Evolutionary conservation across 139 green algal species (phyloP), one percentile per base, ranked within the genome.

Genomic region (Diplosphaera chodatii): DNA sequence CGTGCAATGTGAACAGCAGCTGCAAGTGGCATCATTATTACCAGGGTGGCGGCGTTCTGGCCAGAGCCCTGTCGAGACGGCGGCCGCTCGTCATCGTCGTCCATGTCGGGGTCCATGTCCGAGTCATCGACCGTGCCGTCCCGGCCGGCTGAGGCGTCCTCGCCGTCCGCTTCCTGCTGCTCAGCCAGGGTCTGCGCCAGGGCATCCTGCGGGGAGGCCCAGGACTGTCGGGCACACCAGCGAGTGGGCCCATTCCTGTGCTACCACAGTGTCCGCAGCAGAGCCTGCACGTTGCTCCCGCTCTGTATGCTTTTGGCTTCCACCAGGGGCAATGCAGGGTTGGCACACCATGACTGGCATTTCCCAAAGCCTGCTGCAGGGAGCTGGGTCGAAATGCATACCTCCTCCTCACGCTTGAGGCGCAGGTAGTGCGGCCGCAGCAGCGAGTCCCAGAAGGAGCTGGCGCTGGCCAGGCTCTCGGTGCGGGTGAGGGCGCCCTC

Each of bases 361-460:
- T n/a, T 48, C 21, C 64, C 34, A 56, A 59, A 65, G n/a, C 65
- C 67, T 40, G 68, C 67, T 55, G 5, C 63, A 66, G 0, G 67
- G 40, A 28, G 20, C 18, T 6, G 16, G n/a, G 63, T 21, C 29
- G 27, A 27, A 4, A 8, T 1, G 59, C 64, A 33, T 33, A 71
- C 33, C 62, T 78, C 82, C 67, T 91, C 86, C 59, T 90, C 83
- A 13, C 55, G 37, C 69, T 79, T 71, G 75, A 90, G 79, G 34
- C 59, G 68, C 66, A 88, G 71, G 78, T 82, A 91, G 13, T 76
- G 72, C 28, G 73, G 66, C 13, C 75, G 71, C 68, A 93, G 78
- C 83, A 93, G 81, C 16, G 21, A 23, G 6, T 75, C 78, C 88
- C 88, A 93, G 77, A 84, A 89, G 27, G 71, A 33, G 3, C 83